Evolutionary conservation across 305 asterid genomes (phyloP).

Genomic region (Salvia sclarea): DNA sequence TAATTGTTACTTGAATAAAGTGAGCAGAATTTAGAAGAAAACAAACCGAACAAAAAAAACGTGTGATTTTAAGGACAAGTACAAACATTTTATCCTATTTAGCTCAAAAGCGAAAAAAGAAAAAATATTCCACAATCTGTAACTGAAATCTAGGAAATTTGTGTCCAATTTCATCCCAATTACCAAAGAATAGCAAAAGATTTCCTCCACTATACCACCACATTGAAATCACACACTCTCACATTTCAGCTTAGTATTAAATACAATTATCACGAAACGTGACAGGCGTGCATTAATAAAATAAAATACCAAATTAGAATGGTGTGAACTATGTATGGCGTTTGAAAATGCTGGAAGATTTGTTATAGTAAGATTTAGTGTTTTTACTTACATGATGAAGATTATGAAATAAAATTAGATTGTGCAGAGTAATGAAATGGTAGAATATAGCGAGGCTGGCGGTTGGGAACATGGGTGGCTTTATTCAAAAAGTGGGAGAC

Average conservation of each 20-base stretch:
- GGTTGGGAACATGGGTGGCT: slow-evolving; percentile 43
- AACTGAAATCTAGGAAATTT: slow-evolving; percentile 20
- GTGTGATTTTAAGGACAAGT: not conserved
- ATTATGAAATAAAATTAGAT: no score
- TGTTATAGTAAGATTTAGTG: not conserved
- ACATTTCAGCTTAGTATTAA: not conserved
- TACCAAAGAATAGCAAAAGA: not conserved
- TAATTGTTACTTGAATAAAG: not conserved
- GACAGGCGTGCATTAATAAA: not conserved
- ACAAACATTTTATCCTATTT: slow-evolving; percentile 4
- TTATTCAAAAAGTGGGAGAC: slow-evolving; percentile 39
- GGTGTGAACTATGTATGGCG: not conserved
- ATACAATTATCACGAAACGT: not conserved
- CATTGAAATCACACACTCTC: not conserved
- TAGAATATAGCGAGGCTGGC: slow-evolving; percentile 13
- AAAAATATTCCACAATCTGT: not conserved
- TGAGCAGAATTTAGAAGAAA: not conserved
- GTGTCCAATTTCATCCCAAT: not conserved
- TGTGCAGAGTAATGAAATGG: no score
- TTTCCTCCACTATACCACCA: not conserved
- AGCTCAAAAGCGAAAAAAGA: not conserved
- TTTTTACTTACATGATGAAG: no score
- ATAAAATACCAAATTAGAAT: not conserved
- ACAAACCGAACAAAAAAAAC: not conserved
- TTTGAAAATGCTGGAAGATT: not conserved